phyloP scores from a whole-genome alignment of 2,329 filamentous ascomycete species.

The Ceratocystis colombiana region DNA sequence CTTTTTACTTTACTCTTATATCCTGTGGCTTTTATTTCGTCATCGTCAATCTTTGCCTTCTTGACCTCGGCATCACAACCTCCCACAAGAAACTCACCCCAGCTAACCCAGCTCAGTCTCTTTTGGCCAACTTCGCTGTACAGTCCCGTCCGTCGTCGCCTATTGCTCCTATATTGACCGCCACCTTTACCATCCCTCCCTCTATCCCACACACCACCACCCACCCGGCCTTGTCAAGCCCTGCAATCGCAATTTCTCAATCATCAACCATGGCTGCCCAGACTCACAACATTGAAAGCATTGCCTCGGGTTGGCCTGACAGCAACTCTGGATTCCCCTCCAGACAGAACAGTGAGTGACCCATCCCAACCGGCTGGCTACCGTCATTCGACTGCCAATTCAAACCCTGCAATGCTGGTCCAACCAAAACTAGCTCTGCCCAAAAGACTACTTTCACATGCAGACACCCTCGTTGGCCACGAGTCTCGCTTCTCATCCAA shows the following conservation, averaged over 20 bases:
- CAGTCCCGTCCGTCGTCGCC: neutral
- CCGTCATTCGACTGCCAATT: neutral
- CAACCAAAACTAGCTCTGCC: neutral
- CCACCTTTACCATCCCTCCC: neutral
- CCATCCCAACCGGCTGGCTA: too few species aligned
- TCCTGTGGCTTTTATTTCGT: neutral
- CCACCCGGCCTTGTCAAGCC: neutral
- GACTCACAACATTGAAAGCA: conserved; percentile 1
- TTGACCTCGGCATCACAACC: neutral
- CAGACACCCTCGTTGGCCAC: neutral
- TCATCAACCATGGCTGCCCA: neutral
- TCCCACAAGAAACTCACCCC: neutral
- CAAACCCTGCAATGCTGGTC: neutral
- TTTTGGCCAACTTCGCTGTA: neutral
- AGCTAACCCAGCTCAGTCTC: neutral
- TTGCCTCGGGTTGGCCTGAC: neutral
- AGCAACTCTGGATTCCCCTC: neutral
- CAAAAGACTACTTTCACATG: neutral
- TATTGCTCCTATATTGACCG: neutral
- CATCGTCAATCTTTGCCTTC: neutral
- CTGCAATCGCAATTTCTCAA: neutral
- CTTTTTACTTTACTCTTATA: conserved; percentile 1
- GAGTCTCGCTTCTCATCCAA: too few species aligned
- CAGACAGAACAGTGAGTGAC: conserved; percentile 4
- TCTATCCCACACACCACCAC: neutral